Percentiles rank a stretch among this genome's conserved stretches.
Evolutionary conservation across 2,329 filamentous ascomycete species (phyloP).

Genomic region (Fusarium xylarioides): DNA sequence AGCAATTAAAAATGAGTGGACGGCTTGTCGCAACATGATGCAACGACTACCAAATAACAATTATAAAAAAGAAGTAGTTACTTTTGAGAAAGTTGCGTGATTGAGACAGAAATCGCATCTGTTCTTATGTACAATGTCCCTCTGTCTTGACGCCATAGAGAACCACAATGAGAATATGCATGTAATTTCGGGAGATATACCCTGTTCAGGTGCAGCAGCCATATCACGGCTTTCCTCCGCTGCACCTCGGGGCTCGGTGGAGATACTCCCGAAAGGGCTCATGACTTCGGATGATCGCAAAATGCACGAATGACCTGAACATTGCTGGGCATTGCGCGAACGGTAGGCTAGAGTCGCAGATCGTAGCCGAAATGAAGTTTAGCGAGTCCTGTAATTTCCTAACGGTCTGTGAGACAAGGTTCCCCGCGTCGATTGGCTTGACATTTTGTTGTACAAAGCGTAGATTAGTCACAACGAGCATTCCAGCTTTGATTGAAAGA

Average conservation of each 20-base stretch:
- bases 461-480: no score
- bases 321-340: background rate
- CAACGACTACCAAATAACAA: constrained; percentile 16
- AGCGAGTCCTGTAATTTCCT: constrained; percentile 14
- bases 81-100: background rate
- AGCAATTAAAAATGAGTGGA: constrained; percentile 33
- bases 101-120: background rate
- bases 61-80: background rate
- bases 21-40: constrained; percentile 33
- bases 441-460: no score
- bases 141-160: constrained; percentile 26
- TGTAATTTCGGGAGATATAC: constrained; percentile 30
- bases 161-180: constrained; percentile 25
- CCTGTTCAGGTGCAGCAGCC: constrained; percentile 14
- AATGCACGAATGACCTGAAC: background rate
- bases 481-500: no score
- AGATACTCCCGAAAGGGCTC: background rate
- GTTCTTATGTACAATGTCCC: constrained; percentile 12
- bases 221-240: constrained; percentile 4
- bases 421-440: background rate
- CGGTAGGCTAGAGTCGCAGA: background rate
- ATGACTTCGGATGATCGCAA: background rate
- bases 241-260: constrained; percentile 18
- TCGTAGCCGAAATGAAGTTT: background rate
- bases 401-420: background rate